These are phyloP conservation scores for Dendryphion nanum DNA, from an alignment of 2,329 filamentous ascomycete species.

Conservation along the genomic window DNA sequence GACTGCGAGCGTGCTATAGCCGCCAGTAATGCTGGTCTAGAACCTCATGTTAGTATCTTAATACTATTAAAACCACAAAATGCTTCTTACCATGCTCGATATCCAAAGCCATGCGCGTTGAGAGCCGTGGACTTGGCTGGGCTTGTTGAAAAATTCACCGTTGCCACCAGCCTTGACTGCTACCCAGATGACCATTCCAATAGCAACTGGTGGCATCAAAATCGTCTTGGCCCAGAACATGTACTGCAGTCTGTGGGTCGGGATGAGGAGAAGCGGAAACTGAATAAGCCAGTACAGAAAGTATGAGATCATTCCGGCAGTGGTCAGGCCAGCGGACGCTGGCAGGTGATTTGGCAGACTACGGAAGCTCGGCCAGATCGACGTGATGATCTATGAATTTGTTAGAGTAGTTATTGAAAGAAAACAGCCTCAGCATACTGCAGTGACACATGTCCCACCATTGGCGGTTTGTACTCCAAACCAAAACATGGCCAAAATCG, in stretches of 20 bases:
- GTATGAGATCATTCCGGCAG: conserved; percentile 27
- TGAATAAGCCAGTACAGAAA: conserved; percentile 24
- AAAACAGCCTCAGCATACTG: too few relatives aligned
- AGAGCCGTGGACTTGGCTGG: too few relatives aligned
- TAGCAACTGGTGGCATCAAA: not conserved
- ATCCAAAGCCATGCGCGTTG: too few relatives aligned
- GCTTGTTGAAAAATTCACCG: too few relatives aligned
- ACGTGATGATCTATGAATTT: conserved; percentile 4
- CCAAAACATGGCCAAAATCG: conserved; percentile 15
- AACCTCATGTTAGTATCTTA: too few relatives aligned
- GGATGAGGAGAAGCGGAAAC: conserved; percentile 27
- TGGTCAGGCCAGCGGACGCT: conserved; percentile 39
- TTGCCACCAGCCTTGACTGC: too few relatives aligned
- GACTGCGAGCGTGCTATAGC: conserved; percentile 16
- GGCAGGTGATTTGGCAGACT: conserved; percentile 48
- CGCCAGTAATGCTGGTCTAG: too few relatives aligned
- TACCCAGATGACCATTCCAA: conserved; percentile 6
- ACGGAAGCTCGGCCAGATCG: conserved; percentile 16
- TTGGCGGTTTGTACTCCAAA: conserved; percentile 11
- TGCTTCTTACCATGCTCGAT: too few relatives aligned
- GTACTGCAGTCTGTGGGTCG: conserved; percentile 19
- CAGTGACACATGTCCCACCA: conserved; percentile 4
- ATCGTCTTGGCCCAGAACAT: conserved; percentile 12
- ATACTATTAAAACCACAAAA: too few relatives aligned
- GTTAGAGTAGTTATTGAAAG: conserved; percentile 2